A percentile compares a stretch with the other conserved stretches of the same genome.
Evolutionary conservation across 768 basidiomycete species (phyloP).

Genomic region (Pleurotus pulmonarius): DNA sequence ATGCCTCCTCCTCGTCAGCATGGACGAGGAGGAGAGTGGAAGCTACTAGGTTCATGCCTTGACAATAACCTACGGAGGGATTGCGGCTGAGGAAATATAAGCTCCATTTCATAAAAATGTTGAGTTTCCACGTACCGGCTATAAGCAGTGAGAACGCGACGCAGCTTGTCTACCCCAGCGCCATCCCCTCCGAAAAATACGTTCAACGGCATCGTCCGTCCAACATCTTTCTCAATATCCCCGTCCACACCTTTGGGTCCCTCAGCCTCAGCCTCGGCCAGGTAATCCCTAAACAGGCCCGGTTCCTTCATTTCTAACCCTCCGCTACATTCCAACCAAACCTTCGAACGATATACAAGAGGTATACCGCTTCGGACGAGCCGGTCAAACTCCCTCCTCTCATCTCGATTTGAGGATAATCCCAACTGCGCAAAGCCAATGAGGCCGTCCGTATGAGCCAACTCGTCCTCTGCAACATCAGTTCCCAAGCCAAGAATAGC

Average conservation of each 20-base stretch:
- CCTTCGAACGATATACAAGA: constrained; percentile 78
- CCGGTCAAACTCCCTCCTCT: constrained; percentile 74
- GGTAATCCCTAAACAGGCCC: constrained; percentile 81
- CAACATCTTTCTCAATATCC: constrained; percentile 97
- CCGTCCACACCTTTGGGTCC: constrained; percentile 42
- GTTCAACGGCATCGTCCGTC: constrained; percentile 88
- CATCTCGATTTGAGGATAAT: constrained; percentile 68
- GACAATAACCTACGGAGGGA: constrained; percentile 89
- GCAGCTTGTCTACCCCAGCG: constrained; percentile 86
- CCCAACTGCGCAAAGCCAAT: constrained; percentile 92
- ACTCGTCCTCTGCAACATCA: constrained; percentile 65
- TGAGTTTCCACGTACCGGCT: constrained; percentile 61
- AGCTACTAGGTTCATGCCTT: constrained; percentile 94
- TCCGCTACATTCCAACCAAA: constrained; percentile 93
- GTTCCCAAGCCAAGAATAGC: constrained; percentile 67
- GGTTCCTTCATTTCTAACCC: constrained; percentile 91
- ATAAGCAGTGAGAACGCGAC: constrained; percentile 88
- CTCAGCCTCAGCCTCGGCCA: constrained; percentile 43
- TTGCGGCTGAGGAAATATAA: constrained; percentile 61
- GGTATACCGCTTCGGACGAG: constrained; percentile 88
- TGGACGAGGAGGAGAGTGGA: constrained; percentile 92
- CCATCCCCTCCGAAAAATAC: constrained; percentile 98
- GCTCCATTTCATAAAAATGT: not conserved
- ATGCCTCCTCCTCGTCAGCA: constrained; percentile 95
- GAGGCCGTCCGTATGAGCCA: constrained; percentile 77